Evolutionary conservation across 148 eudicot genomes (phyloP).

Genomic region (Chenopodium berlandieri): DNA sequence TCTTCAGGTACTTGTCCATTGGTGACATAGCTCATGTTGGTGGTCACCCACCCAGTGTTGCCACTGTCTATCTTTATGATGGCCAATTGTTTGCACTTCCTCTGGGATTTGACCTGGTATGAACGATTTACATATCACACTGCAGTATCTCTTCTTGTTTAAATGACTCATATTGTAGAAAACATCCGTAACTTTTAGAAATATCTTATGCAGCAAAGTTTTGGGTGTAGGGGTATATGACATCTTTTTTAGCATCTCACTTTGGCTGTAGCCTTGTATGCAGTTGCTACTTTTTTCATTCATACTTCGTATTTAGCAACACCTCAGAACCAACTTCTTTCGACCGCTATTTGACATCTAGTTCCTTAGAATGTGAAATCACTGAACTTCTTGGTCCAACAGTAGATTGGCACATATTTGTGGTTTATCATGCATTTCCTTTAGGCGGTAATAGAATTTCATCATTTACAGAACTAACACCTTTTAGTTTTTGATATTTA

Average conservation of each 20-base stretch:
- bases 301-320: neutral
- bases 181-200: neutral
- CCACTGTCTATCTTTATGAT: slow-evolving; percentile 64
- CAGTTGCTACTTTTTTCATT: neutral
- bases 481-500: neutral
- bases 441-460: neutral
- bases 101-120: slow-evolving; percentile 89
- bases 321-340: neutral
- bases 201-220: neutral
- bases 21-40: slow-evolving; percentile 90
- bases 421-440: neutral
- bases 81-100: slow-evolving; percentile 64
- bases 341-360: neutral
- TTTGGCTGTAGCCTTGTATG: neutral
- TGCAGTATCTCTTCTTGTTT: neutral
- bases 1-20: slow-evolving; percentile 71
- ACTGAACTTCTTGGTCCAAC: neutral
- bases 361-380: neutral
- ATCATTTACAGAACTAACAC: neutral
- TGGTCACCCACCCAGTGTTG: slow-evolving; percentile 85
- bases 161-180: neutral
- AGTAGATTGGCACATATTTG: neutral
- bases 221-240: neutral
- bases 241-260: neutral
- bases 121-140: slow-evolving; percentile 14